Base-by-base conservation (phyloP, 129 eudicot species). In the Centaurea solstitialis region DNA sequence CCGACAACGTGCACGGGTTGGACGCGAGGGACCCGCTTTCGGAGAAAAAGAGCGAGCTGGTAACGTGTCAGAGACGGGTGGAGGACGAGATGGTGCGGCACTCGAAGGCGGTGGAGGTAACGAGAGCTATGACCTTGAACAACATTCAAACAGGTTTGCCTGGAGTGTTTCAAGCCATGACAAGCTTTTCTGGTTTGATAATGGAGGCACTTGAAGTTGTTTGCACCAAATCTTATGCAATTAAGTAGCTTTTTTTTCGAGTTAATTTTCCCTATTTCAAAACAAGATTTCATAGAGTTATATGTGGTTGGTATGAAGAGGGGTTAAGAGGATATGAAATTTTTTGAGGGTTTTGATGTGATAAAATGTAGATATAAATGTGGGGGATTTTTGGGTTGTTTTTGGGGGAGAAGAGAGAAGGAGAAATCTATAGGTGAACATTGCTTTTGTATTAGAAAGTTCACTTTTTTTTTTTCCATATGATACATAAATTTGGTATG, bases 161-260 rank as follows among this genome's bases (percentile, higher is more conserved):
- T 0, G 98, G 98, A 37, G 98, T 94, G 67, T 94, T 92, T 78
- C 97, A 92, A 82, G 97, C 98, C 0, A 85, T 94, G 97, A 90
- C 93, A 17, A 92, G 97, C 70, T 94, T 94, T 86, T 94, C 97
- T 13, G 86, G 90, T 66, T 80, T 94, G 81, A 82, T 94, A 53
- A 89, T 79, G 82, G 96, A 90, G 71, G 88, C 93, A 40, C 93
- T 94, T 50, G 97, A 87, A 85, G 80, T 79, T 23, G 97, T 87
- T 15, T 94, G 98, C 84, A 89, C 86, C 57, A 86, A 88, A 12
- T 92, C 98, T 2, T 95, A 92, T 73, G 90, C 92, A 1, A 91
- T 95, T 20, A 87, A 91, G 82, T 90, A 84, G 86, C 37, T 40
- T 41, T 17, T 53, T 53, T 53, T 53, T 3, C 2, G 17, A 13